Evolutionary conservation across 441 rosid species (phyloP).

Genomic region (Eugenia klotzschiana): DNA sequence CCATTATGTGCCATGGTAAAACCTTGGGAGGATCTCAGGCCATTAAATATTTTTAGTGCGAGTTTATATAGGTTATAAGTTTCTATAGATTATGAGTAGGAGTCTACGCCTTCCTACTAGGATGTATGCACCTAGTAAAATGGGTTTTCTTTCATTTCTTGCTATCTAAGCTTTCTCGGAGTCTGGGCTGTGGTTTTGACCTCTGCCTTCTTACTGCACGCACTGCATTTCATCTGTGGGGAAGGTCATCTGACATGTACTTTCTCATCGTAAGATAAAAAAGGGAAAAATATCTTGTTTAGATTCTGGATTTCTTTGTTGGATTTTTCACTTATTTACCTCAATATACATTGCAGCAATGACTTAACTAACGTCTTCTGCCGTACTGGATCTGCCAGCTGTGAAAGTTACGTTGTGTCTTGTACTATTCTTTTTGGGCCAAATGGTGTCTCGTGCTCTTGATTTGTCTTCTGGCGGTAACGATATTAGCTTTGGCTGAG

Average conservation of each 20-base stretch:
- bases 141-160: background rate
- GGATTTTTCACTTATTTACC: background rate
- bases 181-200: background rate
- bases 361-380: background rate
- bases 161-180: background rate
- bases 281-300: background rate
- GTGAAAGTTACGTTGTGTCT: background rate
- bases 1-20: background rate
- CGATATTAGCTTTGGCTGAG: background rate
- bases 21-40: background rate
- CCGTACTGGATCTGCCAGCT: background rate
- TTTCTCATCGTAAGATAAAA: background rate
- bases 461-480: background rate
- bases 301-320: background rate
- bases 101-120: background rate
- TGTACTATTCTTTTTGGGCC: background rate
- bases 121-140: background rate
- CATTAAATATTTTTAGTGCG: background rate
- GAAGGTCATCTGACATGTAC: background rate
- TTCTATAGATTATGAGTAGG: background rate
- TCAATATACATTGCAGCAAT: background rate
- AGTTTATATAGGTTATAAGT: background rate
- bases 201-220: background rate
- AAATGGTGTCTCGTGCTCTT: background rate
- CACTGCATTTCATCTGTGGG: background rate